phyloP scores from a whole-genome alignment of 805 yeast genomes.

The Deakozyma indianensis region DNA sequence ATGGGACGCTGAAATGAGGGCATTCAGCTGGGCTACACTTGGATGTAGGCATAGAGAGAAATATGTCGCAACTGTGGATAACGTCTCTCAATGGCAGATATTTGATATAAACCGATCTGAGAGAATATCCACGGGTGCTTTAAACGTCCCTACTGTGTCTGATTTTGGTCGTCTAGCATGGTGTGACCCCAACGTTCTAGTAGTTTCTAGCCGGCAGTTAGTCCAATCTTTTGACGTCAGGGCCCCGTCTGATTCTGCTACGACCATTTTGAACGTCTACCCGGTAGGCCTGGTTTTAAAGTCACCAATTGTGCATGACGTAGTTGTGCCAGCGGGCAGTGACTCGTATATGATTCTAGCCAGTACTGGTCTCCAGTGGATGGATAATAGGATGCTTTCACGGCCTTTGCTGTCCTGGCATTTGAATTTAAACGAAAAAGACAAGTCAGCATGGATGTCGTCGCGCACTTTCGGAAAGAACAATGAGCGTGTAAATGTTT shows the following conservation, averaged over 20 bases:
- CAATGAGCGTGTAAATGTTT: background rate
- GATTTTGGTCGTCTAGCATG: background rate
- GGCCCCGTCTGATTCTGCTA: too few species aligned
- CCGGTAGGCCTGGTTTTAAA: too few species aligned
- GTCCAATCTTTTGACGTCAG: background rate
- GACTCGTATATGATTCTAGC: background rate
- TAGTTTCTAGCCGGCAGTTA: background rate
- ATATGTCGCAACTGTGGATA: background rate
- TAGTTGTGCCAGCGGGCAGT: background rate
- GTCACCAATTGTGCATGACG: background rate
- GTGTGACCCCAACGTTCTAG: background rate
- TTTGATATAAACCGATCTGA: background rate
- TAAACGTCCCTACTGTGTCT: background rate
- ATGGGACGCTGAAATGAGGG: too few species aligned
- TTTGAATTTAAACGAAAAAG: background rate
- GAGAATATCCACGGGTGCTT: background rate
- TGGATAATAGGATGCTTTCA: constrained; percentile 24
- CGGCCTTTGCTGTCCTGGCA: constrained; percentile 54
- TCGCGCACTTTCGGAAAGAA: background rate
- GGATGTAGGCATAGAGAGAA: background rate
- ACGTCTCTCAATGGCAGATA: background rate
- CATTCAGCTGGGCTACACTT: background rate
- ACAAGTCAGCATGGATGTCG: background rate
- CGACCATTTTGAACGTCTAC: too few species aligned
- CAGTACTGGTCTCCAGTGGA: constrained; percentile 29